Conservation (phyloP, 495 filamentous ascomycete species). For the Penicillium dipodomyicola region DNA sequence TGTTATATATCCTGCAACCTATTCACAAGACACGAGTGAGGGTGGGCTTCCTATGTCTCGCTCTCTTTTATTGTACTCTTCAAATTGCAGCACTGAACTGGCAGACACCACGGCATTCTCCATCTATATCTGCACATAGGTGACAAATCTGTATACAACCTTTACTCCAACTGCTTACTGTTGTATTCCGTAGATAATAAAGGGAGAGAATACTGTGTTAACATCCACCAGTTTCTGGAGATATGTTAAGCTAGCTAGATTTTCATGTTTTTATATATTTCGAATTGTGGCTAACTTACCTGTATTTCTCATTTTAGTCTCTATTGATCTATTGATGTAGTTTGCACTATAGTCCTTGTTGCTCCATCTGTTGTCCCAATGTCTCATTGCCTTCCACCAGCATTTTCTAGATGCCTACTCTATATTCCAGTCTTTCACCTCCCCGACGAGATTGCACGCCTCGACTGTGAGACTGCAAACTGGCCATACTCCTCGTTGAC, state of each 20-base stretch:
- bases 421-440: not conserved
- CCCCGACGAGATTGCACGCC: not conserved
- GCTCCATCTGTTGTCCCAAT: not conserved
- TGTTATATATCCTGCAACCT: not conserved
- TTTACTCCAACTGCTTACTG: too few relatives aligned
- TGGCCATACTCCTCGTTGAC: slow-evolving; percentile 40
- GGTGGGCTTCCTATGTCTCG: too few relatives aligned
- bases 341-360: not conserved
- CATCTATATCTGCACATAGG: too few relatives aligned
- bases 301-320: not conserved
- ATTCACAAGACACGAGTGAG: too few relatives aligned
- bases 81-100: too few relatives aligned
- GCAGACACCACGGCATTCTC: too few relatives aligned
- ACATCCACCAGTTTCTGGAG: not conserved
- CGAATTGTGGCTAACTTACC: not conserved
- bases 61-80: too few relatives aligned
- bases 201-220: too few relatives aligned
- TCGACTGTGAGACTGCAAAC: not conserved
- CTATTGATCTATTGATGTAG: not conserved
- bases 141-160: too few relatives aligned
- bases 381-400: not conserved
- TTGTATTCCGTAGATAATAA: too few relatives aligned
- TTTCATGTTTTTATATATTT: not conserved
- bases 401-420: not conserved
- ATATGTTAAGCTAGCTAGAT: not conserved